These are phyloP conservation scores for Monilinia fructicola DNA, from an alignment of 2,329 filamentous ascomycete species.

Conservation along the genomic window DNA sequence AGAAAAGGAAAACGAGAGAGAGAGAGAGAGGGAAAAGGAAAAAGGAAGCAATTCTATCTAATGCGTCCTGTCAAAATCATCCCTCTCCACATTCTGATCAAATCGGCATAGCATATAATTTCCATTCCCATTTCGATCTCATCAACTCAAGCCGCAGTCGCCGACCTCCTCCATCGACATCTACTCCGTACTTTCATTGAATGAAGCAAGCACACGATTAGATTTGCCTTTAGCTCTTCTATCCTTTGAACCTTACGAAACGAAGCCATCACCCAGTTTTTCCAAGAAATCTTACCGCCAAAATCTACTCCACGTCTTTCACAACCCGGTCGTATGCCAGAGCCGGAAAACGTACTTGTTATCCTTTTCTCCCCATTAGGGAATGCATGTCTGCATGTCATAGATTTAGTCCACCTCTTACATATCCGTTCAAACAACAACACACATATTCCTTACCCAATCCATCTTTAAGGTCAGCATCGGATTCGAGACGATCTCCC, in stretches of 20 bases:
- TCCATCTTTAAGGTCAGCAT: conserved; percentile 1
- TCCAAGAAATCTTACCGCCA: conserved; percentile 1
- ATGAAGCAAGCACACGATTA: conserved; percentile 22
- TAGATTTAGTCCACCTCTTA: conserved; percentile 20
- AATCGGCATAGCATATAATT: conserved; percentile 18
- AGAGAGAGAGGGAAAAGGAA: not conserved
- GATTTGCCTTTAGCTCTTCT: conserved; percentile 2
- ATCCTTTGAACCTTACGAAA: conserved; percentile 7
- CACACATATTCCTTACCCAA: conserved; percentile 10
- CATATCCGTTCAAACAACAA: conserved; percentile 21
- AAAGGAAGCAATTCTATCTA: not conserved
- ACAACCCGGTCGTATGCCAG: conserved; percentile 13
- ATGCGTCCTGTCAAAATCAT: conserved; percentile 6
- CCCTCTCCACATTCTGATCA: conserved; percentile 22
- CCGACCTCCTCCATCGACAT: conserved; percentile 15
- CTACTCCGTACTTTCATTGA: conserved; percentile 18
- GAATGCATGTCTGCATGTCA: conserved; percentile 24
- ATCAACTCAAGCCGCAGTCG: conserved; percentile 17
- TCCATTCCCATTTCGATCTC: conserved; percentile 1
- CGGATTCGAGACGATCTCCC: conserved; percentile 5
- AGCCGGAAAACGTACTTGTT: conserved; percentile 15
- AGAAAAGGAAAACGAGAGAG: conserved; percentile 4
- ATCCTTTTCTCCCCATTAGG: conserved; percentile 14
- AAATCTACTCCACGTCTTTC: conserved; percentile 12
- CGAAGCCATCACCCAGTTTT: not conserved